Evolutionary conservation across 176 grass and related monocot genomes (phyloP), one percentile per base, ranked within the genome.

Genomic region (Hordeum marinum): DNA sequence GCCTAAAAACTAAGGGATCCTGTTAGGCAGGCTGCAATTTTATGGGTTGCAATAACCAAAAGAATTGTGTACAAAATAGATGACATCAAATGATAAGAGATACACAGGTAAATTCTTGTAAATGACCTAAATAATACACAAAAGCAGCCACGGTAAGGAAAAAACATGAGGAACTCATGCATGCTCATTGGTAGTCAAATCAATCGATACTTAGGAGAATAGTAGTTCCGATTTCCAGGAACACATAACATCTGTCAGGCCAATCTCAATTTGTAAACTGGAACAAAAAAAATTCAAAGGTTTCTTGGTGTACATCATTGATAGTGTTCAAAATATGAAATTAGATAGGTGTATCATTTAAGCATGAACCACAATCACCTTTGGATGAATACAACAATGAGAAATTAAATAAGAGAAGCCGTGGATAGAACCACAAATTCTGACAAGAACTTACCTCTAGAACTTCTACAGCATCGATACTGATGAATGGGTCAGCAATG

Each of bases 401-500:
- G 9, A 37, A 39, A 41, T 81, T 82, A 59, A 45, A 54, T 18
- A 17, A 36, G 3, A 64, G 37, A 21, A 45, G 14, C 15, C n/a
- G 1, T 10, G 24, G 24, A 23, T 67, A 65, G 26, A 11, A 48
- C 37, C 27, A 34, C 67, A 5, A 66, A 52, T 79, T 83, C 42
- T 83, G n/a, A 79, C 14, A 3, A 80, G 3, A 92, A 70, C 54
- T 45, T 82, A 95, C 96, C 96, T 98, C 96, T 88, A 98, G 75
- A 34, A 95, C 96, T 78, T 98, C 93, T 41, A 95, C 70, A 80
- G 93, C 91, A 77, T 98, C 96, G 5, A 95, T 90, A 85, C 93
- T 94, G 50, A 95, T 95, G 81, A 98, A 98, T 42, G 96, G 96
- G 61, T 95, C 96, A 27, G 91, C 86, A 87, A 98, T 92, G 84